Evolutionary conservation across 768 basidiomycete genomes (phyloP).

Genomic region (Tephrocybe rancida): DNA sequence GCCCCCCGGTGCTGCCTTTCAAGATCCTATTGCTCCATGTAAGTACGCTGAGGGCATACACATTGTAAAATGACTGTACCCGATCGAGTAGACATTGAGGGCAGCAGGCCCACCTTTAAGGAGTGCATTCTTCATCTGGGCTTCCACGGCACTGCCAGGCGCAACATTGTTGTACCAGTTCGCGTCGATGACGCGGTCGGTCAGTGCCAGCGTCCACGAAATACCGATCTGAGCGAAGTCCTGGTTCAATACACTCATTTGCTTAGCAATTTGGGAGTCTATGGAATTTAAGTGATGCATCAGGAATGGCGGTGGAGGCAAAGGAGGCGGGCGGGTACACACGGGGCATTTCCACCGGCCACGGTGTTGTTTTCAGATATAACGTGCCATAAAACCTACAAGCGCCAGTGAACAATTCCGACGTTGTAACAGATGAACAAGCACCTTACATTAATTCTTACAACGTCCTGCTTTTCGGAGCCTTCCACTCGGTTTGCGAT

Average conservation of each 20-base stretch:
- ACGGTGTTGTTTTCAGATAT: neutral
- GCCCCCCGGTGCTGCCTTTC: too few relatives aligned
- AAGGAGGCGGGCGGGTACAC: neutral
- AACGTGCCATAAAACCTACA: neutral
- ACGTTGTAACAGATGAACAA: neutral
- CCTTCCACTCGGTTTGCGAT: neutral
- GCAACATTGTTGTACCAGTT: neutral
- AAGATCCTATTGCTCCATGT: too few relatives aligned
- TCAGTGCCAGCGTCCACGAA: neutral
- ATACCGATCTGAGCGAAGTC: neutral
- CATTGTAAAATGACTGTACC: neutral
- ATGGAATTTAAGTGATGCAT: neutral
- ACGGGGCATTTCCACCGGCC: neutral
- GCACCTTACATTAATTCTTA: neutral
- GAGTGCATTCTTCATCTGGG: neutral
- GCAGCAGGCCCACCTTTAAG: neutral
- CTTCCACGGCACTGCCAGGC: too few relatives aligned
- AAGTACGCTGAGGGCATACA: too few relatives aligned
- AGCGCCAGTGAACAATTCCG: neutral
- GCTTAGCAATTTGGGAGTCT: neutral
- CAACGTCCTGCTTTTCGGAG: neutral
- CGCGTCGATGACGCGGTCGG: neutral
- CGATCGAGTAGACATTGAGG: neutral
- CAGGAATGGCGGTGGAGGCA: too few relatives aligned
- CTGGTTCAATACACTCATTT: neutral